Percentiles rank a stretch among this genome's conserved stretches.
Conservation (phyloP, 768 basidiomycete genomes). For the Chiua virens region DNA sequence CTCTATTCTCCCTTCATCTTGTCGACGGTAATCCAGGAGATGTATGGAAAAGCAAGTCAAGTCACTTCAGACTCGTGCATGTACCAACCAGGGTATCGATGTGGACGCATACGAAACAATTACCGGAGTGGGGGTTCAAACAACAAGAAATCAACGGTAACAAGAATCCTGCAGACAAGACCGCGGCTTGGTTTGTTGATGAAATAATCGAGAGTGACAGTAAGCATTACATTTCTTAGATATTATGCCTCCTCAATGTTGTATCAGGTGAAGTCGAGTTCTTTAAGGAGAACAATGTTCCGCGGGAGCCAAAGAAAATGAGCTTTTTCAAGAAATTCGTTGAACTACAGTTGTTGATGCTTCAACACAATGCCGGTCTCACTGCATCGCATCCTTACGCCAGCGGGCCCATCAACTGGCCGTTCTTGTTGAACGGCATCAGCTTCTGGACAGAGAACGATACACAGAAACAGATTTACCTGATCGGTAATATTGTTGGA, state of each 20-base stretch:
- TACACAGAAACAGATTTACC: constrained; percentile 88
- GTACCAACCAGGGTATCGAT: constrained; percentile 87
- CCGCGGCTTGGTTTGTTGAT: constrained; percentile 87
- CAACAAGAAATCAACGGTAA: constrained; percentile 99
- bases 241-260: constrained; percentile 24
- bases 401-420: constrained; percentile 96
- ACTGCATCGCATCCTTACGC: constrained; percentile 98
- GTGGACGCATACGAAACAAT: constrained; percentile 84
- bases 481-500: constrained; percentile 90
- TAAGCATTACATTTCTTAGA: constrained; percentile 37
- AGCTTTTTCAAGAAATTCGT: constrained; percentile 95
- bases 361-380: constrained; percentile 98
- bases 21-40: constrained; percentile 75
- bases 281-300: constrained; percentile 47
- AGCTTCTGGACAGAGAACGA: constrained; percentile 96
- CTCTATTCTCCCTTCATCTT: constrained; percentile 78
- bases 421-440: constrained; percentile 93
- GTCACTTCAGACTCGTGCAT: constrained; percentile 90
- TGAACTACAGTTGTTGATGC: constrained; percentile 92
- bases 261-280: constrained; percentile 52
- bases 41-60: constrained; percentile 90
- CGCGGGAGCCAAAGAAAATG: constrained; percentile 75
- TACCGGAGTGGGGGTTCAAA: constrained; percentile 97
- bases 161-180: constrained; percentile 82
- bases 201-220: constrained; percentile 74